Evolutionary conservation across 176 grass and related monocot species (phyloP).

Genomic region (Hordeum vulgare): MorexV3_pseudomolecules_assembly NC_058521.1:23189420-23189919

Average conservation of each 20-base stretch:
- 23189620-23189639: neutral
- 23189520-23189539: neutral
- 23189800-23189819: conserved; percentile 38
- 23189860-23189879: neutral
- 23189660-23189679: neutral
- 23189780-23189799: conserved; percentile 49
- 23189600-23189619: too few species aligned
- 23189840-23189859: conserved; percentile 1
- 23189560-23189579: neutral
- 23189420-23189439: neutral
- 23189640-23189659: too few species aligned
- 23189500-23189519: conserved; percentile 14
- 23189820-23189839: conserved; percentile 17
- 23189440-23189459: neutral
- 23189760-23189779: conserved; percentile 11
- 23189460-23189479: neutral
- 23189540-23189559: neutral
- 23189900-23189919: neutral
- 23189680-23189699: conserved; percentile 51
- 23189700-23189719: conserved; percentile 56
- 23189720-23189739: conserved; percentile 27
- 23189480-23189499: conserved; percentile 9
- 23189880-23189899: neutral
- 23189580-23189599: conserved; percentile 18
- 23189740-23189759: conserved; percentile 20